Conservation (phyloP, 352 stramenopile species). For the Halophytophthora polymorphica region DNA sequence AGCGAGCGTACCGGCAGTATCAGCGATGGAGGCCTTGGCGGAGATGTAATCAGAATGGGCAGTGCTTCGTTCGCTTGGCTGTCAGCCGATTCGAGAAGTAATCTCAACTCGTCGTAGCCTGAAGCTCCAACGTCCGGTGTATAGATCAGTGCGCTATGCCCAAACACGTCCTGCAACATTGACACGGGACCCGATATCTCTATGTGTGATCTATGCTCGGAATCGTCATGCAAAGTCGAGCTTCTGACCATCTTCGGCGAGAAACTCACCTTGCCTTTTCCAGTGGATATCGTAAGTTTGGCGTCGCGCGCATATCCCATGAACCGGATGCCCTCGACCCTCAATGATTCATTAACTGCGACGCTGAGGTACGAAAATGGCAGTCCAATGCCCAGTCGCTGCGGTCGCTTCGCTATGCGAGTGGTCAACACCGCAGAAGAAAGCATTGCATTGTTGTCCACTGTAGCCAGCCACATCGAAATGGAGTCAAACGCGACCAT, state of each 20-base stretch:
- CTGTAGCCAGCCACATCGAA: constrained; percentile 12
- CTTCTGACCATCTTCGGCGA: constrained; percentile 1
- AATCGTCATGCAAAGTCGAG: background rate
- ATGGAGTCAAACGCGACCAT: constrained; percentile 9
- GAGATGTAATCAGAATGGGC: constrained; percentile 14
- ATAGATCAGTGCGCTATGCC: constrained; percentile 8
- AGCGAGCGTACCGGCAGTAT: constrained; percentile 8
- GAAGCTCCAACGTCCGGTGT: constrained; percentile 3
- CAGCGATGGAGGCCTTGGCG: constrained; percentile 4
- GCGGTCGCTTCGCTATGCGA: constrained; percentile 1
- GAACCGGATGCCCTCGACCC: constrained; percentile 10
- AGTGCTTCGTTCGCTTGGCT: constrained; percentile 7
- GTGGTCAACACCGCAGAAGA: constrained; percentile 6
- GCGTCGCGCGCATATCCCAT: constrained; percentile 11
- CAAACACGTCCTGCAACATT: constrained; percentile 4
- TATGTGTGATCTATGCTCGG: constrained; percentile 1
- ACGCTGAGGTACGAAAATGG: constrained; percentile 12
- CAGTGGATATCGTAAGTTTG: constrained; percentile 8
- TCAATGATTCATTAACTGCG: constrained; percentile 5
- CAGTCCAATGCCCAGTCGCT: constrained; percentile 17
- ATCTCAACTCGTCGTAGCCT: constrained; percentile 12
- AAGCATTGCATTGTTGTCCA: constrained; percentile 4
- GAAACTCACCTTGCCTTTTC: constrained; percentile 8
- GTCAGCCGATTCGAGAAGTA: constrained; percentile 12
- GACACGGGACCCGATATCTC: constrained; percentile 10